These are phyloP conservation scores for Aspergillus sp. DNA, from an alignment of 2,329 filamentous ascomycete species.

Conservation along the genomic window DNA sequence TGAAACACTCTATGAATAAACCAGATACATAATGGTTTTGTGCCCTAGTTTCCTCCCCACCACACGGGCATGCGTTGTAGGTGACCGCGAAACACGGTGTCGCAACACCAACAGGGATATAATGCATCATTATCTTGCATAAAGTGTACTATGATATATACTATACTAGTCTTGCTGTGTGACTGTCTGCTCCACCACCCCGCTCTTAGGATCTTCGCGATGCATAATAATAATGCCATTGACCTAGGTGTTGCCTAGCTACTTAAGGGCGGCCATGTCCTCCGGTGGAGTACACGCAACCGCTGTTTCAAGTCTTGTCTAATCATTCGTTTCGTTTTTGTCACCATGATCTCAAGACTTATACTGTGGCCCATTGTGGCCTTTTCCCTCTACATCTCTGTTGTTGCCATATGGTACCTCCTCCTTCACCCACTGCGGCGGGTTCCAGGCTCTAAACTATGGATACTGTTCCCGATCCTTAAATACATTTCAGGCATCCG, in stretches of 20 bases:
- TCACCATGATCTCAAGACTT: background rate
- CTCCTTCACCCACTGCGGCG: conserved; percentile 9
- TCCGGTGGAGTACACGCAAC: background rate
- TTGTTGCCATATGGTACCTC: background rate
- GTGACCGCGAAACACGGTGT: too few species aligned
- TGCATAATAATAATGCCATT: background rate
- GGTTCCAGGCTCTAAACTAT: conserved; percentile 6
- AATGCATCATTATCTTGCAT: background rate
- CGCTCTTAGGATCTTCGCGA: background rate
- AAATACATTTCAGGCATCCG: conserved; percentile 2
- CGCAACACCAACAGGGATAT: background rate
- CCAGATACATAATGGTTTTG: background rate
- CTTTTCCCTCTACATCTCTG: background rate
- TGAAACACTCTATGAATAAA: background rate
- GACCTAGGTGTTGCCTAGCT: background rate
- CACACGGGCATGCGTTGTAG: too few species aligned
- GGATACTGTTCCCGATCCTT: conserved; percentile 1
- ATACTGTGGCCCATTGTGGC: background rate
- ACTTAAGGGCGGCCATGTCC: background rate
- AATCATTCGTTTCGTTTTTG: background rate
- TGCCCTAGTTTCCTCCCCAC: background rate
- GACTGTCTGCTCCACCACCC: background rate
- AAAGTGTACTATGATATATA: background rate
- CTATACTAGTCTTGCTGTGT: background rate
- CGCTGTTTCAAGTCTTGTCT: background rate